phyloP scores from a whole-genome alignment of 2,329 filamentous ascomycete species.

The Pseudogymnoascus sp. region DNA sequence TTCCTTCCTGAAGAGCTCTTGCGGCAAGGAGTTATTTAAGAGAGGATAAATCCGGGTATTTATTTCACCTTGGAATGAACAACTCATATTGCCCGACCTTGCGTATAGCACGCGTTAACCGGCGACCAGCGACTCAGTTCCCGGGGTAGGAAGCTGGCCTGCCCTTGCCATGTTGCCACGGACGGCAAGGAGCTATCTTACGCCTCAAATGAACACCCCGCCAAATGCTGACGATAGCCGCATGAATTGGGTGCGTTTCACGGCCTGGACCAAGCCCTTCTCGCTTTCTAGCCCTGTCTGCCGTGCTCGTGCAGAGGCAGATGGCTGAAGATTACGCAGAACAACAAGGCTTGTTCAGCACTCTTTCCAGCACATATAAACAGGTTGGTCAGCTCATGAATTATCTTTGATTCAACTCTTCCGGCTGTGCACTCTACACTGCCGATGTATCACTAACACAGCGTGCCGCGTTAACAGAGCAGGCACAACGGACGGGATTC shows the following conservation, averaged over 20 bases:
- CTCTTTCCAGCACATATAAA: not conserved
- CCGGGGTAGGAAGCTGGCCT: not conserved
- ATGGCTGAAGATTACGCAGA: not conserved
- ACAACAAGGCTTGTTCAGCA: not conserved
- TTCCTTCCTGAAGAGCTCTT: not conserved
- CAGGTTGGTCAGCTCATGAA: not conserved
- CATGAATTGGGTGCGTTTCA: not conserved
- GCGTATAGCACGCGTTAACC: not conserved
- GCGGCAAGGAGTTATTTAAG: not conserved
- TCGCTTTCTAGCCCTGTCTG: not conserved
- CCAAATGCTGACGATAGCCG: conserved; percentile 1
- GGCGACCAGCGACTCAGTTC: not conserved
- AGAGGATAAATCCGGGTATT: not conserved
- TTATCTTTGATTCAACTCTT: not conserved
- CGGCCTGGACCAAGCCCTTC: conserved; percentile 5
- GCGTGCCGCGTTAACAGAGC: not conserved
- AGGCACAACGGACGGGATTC: not conserved
- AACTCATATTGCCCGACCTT: not conserved
- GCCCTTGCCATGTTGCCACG: not conserved
- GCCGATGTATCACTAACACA: not conserved
- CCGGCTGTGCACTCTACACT: not conserved
- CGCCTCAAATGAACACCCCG: not conserved
- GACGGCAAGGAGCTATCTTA: not conserved
- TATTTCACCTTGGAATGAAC: not conserved
- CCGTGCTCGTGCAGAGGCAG: not conserved